Evolutionary conservation across 495 filamentous ascomycete genomes (phyloP).

Genomic region (Aspergillus conjunctus): DNA sequence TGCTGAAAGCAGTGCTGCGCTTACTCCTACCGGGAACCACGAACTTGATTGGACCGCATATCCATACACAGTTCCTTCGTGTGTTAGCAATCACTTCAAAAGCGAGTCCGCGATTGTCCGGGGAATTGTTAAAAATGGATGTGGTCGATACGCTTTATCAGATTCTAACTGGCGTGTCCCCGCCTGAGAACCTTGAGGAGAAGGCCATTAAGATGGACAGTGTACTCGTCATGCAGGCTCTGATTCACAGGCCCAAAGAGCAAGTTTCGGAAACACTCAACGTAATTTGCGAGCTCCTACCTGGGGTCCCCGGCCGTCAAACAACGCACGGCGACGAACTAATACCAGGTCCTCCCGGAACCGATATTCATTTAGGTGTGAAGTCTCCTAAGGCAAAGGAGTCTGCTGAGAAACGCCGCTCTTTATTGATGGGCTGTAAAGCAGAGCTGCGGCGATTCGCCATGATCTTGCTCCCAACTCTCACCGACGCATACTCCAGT

Average conservation of each 20-base stretch:
- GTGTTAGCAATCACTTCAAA: constrained; percentile 86
- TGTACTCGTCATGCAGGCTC: constrained; percentile 96
- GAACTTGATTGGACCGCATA: constrained; percentile 90
- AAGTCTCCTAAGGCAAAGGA: constrained; percentile 54
- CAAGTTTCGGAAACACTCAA: constrained; percentile 97
- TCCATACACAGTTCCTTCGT: constrained; percentile 94
- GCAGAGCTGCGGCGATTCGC: constrained; percentile 88
- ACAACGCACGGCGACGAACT: constrained; percentile 53
- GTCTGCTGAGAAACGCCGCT: constrained; percentile 75
- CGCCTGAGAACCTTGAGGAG: constrained; percentile 77
- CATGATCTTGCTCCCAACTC: constrained; percentile 90
- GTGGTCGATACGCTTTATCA: constrained; percentile 98
- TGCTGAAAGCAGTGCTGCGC: constrained; percentile 85
- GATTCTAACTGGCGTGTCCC: constrained; percentile 94
- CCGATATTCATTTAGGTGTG: constrained; percentile 32
- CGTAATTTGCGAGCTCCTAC: constrained; percentile 95
- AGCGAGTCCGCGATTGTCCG: constrained; percentile 83
- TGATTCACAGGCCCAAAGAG: constrained; percentile 95
- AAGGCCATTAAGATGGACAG: constrained; percentile 90
- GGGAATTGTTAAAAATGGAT: constrained; percentile 92
- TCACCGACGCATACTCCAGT: constrained; percentile 97
- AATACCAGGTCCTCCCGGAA: constrained; percentile 48
- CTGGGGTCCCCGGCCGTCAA: constrained; percentile 47
- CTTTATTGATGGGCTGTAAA: constrained; percentile 77
- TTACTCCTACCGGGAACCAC: constrained; percentile 92